Evolutionary conservation across 805 yeast species (phyloP), one percentile per base, ranked within the genome.

Genomic region (Yamadazyma sp.): DNA sequence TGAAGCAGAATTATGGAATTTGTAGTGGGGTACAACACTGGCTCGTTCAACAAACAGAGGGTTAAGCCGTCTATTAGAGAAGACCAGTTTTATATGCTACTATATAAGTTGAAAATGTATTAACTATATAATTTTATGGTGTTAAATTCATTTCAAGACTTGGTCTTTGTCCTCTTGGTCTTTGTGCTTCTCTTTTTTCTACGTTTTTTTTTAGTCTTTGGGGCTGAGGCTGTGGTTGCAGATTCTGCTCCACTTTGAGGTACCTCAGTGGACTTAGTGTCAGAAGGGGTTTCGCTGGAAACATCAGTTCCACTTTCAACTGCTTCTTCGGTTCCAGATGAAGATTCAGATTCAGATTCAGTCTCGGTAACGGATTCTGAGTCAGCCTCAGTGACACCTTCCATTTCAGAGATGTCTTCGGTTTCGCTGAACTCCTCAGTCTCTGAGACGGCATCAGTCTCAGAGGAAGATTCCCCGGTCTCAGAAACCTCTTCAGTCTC

Each of bases 341-440:
- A 12, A 15, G 37, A 8, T 17, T 28, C 39, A n/a, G 42, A 12
- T 11, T 20, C 32, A n/a, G 34, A 20, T 14, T 13, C 28, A n/a
- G n/a, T n/a, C 12, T 7, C 7, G 13, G 35, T 9, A 15, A 12
- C 16, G 5, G 24, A 13, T 17, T 21, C 41, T 9, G 37, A 8
- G 7, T 28, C 34, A 15, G 35, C 21, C 14, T 18, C 40, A 19
- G 22, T 10, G 24, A 28, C 38, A 18, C 31, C 35, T 30, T 18
- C 31, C 10, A 38, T 14, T 17, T 48, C 31, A 28, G 40, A 7
- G 36, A 33, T 29, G 21, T 44, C 20, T 19, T 35, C 21, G 43
- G 24, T 34, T n/a, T 25, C 12, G 28, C 16, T 19, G n/a, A 12
- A 11, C 16, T 15, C 28, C 13, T 34, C 38, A 9, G 30, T 34